phyloP scores from a whole-genome alignment of 1,139 yeast species.

The Hemisphaericaspora lyxosophila region DNA sequence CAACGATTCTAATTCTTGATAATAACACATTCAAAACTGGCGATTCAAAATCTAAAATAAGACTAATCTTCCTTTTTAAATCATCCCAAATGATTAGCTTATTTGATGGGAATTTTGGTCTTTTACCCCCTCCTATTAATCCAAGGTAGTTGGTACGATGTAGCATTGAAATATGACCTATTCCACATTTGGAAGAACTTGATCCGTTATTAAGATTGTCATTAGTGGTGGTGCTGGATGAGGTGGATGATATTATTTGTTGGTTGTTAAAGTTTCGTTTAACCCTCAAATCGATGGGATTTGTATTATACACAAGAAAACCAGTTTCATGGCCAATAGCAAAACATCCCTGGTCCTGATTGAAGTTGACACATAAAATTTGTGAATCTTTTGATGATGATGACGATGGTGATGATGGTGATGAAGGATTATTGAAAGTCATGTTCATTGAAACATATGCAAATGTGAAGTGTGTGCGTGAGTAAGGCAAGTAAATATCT shows the following conservation, averaged over 20 bases:
- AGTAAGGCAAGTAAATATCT: too few species aligned
- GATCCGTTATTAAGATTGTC: constrained; percentile 12
- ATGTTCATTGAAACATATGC: constrained; percentile 5
- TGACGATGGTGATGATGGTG: constrained; percentile 11
- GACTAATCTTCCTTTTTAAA: constrained; percentile 71
- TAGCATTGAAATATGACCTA: constrained; percentile 78
- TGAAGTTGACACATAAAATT: constrained; percentile 65
- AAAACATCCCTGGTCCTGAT: constrained; percentile 90
- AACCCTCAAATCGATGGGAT: constrained; percentile 81
- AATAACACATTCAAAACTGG: constrained; percentile 73
- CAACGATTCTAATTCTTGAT: constrained; percentile 73
- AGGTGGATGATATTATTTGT: constrained; percentile 6
- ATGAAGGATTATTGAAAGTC: neutral
- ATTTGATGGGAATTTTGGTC: constrained; percentile 75
- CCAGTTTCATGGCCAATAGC: constrained; percentile 82
- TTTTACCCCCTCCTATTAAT: constrained; percentile 82
- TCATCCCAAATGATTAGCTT: constrained; percentile 91
- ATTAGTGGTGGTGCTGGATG: constrained; percentile 6
- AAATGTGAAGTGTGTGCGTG: too few species aligned
- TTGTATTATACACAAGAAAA: constrained; percentile 82
- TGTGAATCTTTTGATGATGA: constrained; percentile 29
- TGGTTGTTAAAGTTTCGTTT: constrained; percentile 49
- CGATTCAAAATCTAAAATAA: constrained; percentile 69
- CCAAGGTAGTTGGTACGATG: constrained; percentile 89
- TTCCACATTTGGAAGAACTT: constrained; percentile 51